A percentile compares a stretch with the other conserved stretches of the same genome.
Conservation (phyloP, 768 basidiomycete genomes). For the Pulveroboletus sp. region DNA sequence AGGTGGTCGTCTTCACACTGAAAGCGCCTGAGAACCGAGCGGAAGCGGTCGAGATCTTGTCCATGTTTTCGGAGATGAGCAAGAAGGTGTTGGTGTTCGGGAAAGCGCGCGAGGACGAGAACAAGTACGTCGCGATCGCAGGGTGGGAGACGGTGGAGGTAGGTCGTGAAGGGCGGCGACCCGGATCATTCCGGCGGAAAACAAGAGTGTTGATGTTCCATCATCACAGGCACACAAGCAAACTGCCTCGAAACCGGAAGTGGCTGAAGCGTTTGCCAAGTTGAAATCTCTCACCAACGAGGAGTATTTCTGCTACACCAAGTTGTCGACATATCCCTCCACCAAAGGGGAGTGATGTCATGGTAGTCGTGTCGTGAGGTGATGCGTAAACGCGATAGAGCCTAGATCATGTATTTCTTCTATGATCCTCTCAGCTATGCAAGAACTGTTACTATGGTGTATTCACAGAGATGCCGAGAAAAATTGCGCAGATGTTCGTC, state of each 20-base stretch:
- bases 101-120: slow-evolving; percentile 17
- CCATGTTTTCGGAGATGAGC: slow-evolving; percentile 10
- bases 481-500: too few relatives aligned
- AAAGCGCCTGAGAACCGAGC: slow-evolving; percentile 24
- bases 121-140: slow-evolving; percentile 14
- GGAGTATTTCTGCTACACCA: slow-evolving; percentile 14
- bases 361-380: too few relatives aligned
- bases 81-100: slow-evolving; percentile 18
- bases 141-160: slow-evolving; percentile 28
- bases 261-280: background rate
- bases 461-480: too few relatives aligned
- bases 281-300: slow-evolving; percentile 13
- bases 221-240: slow-evolving; percentile 16
- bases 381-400: too few relatives aligned
- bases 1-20: slow-evolving; percentile 15
- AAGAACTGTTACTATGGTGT: too few relatives aligned
- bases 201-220: background rate
- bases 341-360: too few relatives aligned
- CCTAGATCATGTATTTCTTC: too few relatives aligned
- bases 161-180: background rate
- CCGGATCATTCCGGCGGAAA: background rate
- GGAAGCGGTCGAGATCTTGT: slow-evolving; percentile 8
- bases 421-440: too few relatives aligned
- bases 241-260: slow-evolving; percentile 4
- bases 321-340: slow-evolving; percentile 7